Evolutionary conservation across 1,284 basidiomycete species (phyloP).

Genomic region (Marasmius oreades): DNA sequence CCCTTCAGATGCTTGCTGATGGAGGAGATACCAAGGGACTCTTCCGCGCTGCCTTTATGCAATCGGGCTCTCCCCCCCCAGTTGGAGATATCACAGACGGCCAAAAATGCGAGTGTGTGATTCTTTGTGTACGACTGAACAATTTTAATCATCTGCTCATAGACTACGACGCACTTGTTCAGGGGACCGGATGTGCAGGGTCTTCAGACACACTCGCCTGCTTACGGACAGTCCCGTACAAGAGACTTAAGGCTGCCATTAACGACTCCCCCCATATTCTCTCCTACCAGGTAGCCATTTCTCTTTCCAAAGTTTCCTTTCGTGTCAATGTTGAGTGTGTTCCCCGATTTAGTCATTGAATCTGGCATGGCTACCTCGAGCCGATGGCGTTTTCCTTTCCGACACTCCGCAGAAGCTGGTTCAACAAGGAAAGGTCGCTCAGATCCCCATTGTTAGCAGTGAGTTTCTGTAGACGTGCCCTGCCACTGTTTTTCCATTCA

Average conservation of each 20-base stretch:
- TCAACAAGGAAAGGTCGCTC: slow-evolving; percentile 36
- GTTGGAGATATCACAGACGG: slow-evolving; percentile 38
- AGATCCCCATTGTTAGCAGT: slow-evolving; percentile 44
- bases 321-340: neutral
- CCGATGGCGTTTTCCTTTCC: slow-evolving; percentile 48
- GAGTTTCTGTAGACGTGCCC: too few relatives aligned
- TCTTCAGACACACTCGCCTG: slow-evolving; percentile 45
- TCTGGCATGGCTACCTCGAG: slow-evolving; percentile 45
- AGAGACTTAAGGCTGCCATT: slow-evolving; percentile 38
- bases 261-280: slow-evolving; percentile 40
- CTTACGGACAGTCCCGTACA: slow-evolving; percentile 41
- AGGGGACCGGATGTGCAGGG: slow-evolving; percentile 38
- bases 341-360: slow-evolving; percentile 28
- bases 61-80: slow-evolving; percentile 45
- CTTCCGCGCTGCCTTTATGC: slow-evolving; percentile 51
- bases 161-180: slow-evolving; percentile 44
- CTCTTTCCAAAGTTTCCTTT: neutral
- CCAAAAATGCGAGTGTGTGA: slow-evolving; percentile 23
- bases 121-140: neutral
- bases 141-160: neutral
- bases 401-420: slow-evolving; percentile 38
- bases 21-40: slow-evolving; percentile 44
- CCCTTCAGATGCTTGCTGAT: slow-evolving; percentile 51
- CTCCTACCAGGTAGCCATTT: slow-evolving; percentile 37
- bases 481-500: too few relatives aligned